Base-by-base conservation (phyloP, 139 green algal species). In the Penium margaritaceum region DNA sequence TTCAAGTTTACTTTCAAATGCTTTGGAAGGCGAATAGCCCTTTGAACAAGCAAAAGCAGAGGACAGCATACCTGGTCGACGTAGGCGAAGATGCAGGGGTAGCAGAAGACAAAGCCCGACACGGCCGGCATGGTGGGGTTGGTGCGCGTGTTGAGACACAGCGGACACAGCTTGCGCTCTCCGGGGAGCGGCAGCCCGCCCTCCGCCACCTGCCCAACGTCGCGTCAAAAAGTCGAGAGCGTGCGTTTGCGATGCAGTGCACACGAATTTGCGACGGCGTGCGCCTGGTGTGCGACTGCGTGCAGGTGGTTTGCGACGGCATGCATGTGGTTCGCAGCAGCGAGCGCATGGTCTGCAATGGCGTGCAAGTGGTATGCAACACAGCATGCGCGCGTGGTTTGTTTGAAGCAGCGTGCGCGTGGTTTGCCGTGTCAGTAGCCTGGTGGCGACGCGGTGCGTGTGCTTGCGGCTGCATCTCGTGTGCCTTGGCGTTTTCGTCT, bases 71-170 rank as follows among this genome's bases (percentile, higher is more conserved):
- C 70, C 70, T 77, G 38, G 3, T 78, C 1, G 39, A 97, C 84
- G 46, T 85, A 79, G 9, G 38, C 70, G 65, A 90, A 89, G 0
- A 91, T 66, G 81, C 92, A 97, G 19, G 88, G 84, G 79, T 97
- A 97, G 87, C 92, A 97, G 77, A 91, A 96, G 0, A 89, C 88
- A 67, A 94, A 97, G 47, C 92, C 92, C 0, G 85, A 91, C 2
- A 83, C 83, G n/a, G 86, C 78, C 7, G 90, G 32, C 69, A 90
- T 67, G 9, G 91, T 85, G 15, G 91, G 90, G 75, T 96, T 96
- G 39, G 78, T 87, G 36, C 90, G 83, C 9, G 53, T 70, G 27
- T 67, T 29, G 55, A 72, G 80, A 75, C 91, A 96, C 35, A 96
- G 63, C 9, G 91, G 85, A 83, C 91, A 96, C 29, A 78, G 43